Percentiles rank a stretch among this genome's conserved stretches.
Conservation (phyloP, 2,329 filamentous ascomycete genomes). For the Botrytis medusae region DNA sequence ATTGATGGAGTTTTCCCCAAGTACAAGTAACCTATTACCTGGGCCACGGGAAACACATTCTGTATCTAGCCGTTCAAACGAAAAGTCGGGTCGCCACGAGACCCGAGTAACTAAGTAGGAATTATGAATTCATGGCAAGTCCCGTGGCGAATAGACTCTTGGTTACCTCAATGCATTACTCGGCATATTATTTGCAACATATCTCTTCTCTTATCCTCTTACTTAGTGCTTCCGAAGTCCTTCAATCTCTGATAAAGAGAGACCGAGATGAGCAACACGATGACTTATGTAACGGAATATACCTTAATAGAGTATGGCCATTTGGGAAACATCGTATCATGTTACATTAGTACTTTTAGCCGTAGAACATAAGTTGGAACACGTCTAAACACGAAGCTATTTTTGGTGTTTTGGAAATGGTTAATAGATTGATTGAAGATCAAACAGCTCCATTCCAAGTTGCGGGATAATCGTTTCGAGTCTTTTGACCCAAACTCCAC, state of each 20-base stretch:
- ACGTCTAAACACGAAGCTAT: slow-evolving; percentile 12
- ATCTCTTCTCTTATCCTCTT: neutral
- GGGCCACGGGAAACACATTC: slow-evolving; percentile 16
- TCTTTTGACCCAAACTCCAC: slow-evolving; percentile 10
- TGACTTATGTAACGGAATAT: slow-evolving; percentile 2
- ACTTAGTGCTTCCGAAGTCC: slow-evolving; percentile 14
- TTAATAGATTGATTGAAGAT: slow-evolving; percentile 11
- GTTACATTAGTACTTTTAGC: neutral
- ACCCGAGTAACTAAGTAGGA: slow-evolving; percentile 4
- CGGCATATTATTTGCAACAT: neutral
- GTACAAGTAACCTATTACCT: slow-evolving; percentile 21
- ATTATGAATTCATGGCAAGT: slow-evolving; percentile 14
- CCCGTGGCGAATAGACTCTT: slow-evolving; percentile 14
- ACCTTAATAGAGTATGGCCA: neutral
- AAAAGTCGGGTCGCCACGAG: slow-evolving; percentile 20
- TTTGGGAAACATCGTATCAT: neutral
- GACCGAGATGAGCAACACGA: slow-evolving; percentile 13
- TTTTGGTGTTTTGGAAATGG: neutral
- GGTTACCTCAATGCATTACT: slow-evolving; percentile 17
- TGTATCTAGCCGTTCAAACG: slow-evolving; percentile 19
- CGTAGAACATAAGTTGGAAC: neutral
- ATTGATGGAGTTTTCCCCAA: neutral
- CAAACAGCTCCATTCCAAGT: slow-evolving; percentile 14
- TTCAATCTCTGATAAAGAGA: slow-evolving; percentile 19
- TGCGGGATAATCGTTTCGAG: slow-evolving; percentile 15